Base-by-base conservation (phyloP, 768 basidiomycete genomes). In the Tricholoma furcatifolium region DNA sequence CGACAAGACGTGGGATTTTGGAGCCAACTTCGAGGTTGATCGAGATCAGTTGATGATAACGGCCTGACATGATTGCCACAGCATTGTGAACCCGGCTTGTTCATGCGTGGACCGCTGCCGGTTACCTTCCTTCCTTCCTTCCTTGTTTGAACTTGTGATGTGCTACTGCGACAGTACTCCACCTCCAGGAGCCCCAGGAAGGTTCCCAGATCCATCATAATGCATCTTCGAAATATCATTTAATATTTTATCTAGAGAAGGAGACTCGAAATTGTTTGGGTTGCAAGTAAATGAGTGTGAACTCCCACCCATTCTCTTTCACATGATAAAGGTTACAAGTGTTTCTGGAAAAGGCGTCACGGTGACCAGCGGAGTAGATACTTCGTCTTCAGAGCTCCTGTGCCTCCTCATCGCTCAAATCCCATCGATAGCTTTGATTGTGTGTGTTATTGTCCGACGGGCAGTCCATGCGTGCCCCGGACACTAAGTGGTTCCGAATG, bases 341-440 rank as follows among this genome's bases (percentile, higher is more conserved):
- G 74, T 99, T 99, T 46, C 93, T 94, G 6, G 94, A 96, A 76
- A 88, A 96, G 6, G 93, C 93, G 68, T 97, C 94, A 57, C 96
- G 87, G 70, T 98, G 97, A 56, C 93, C 92, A 47, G 97, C 97
- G 39, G 96, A 95, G 61, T 95, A 93, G 67, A 99, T 98, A 59
- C 92, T 93, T 61, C 95, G 75, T 66, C 94, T 74, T 15, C 89
- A 97, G 21, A 98, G 84, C 64, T 98, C 97, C 66, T 93, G 89
- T 2, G 97, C 97, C 56, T 97, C 96, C 56, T 86, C 93, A 53
- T 91, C 93, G 18, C 86, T 82, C 54, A 99, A 72, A 65, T 98
- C 94, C 91, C 91, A 98, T 54, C 75, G 83, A 67, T 95, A 94
- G 11, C 89, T 93, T 71, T 97, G 95, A 70, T 98, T n/a, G n/a